Evolutionary conservation across 2,329 filamentous ascomycete genomes (phyloP), one percentile per base, ranked within the genome.

Genomic region (Ceratocystis cubensis): DNA sequence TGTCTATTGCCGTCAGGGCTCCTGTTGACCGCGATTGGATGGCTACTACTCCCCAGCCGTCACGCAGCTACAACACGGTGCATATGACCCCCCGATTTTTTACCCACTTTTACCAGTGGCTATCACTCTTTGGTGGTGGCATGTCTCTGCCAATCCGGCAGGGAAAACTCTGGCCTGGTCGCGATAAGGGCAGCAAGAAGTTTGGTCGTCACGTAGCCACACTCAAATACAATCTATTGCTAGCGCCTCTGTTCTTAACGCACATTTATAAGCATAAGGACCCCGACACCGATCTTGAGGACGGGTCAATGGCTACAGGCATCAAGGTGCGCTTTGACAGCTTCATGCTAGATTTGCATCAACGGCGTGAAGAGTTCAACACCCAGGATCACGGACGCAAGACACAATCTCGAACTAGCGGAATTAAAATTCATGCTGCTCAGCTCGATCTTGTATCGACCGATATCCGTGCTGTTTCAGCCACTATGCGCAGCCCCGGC

Each of bases 261-360:
- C 94, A 99, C 72, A 91, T 99, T 41, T 99, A 99, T 78, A 97
- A 96, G 75, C 94, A 99, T 78, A 96, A 96, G 74, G 94, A 99
- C 72, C 85, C 85, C 0, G 93, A 96, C 73, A 91, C 96, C 68
- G 89, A 90, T 72, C 81, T 84, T 0, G 87, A 92, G 69, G 80
- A 78, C 64, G 82, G 87, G 0, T 89, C 96, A 5, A 94, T 91
- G 61, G 93, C 93, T 0, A 99, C 94, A 3, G 94, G 95, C n/a
- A 80, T 99, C 69, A 99, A 99, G 76, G 89, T 96, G 71, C 88
- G 92, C 64, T 84, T 99, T 64, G 93, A 97, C 75, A 96, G 91
- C 77, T 95, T 97, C 75, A 96, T 96, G 85, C 84, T 99, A 56
- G 94, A 99, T 76, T 80, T 99, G 56, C 94, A 99, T 75, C 91